Base-by-base conservation (phyloP, 2,329 filamentous ascomycete species). In the Penicillium rolfsii region DNA sequence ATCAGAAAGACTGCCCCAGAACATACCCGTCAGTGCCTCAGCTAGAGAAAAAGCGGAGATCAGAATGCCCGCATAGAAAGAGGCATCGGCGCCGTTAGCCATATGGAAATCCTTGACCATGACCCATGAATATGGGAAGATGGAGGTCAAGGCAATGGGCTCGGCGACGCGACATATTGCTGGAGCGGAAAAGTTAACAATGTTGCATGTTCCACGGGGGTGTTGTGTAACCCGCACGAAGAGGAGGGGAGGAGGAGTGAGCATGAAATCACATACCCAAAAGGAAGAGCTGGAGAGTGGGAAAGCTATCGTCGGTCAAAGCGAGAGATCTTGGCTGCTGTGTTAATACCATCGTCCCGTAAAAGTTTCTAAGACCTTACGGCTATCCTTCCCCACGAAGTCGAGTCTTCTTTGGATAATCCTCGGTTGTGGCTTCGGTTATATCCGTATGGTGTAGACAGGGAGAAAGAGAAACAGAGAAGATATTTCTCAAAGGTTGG, bases 91-190 rank as follows among this genome's bases (percentile, higher is more conserved):
- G 67, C 87, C 85, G 69, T 86, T 84, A 64, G 89, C 90, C 68
- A 93, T 83, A 43, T 91, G 73, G 76, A 92, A 92, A 68, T 87
- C 83, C 77, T 91, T 91, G 67, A 94, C 88, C 68, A 94, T 87
- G 62, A 89, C 85, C 90, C 90, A 96, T 62, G 91, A 91, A 77
- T 97, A 97, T 22, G 93, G 93, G 71, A 94, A 96, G 77, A 97
- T 95, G 72, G 91, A 95, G 1, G 93, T 97, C 65, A 97, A 85
- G 54, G 93, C 93, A 70, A 97, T 94, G 24, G 93, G 93, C 77
- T 97, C 93, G 56, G 93, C 91, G 67, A 97, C 87, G 64, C 93
- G 91, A 73, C 96, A 93, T 82, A 97, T 91, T 75, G 92, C 93
- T 96, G 70, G 30, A 28, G 30, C n/a, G 22, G 59, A 33, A 45